These are phyloP conservation scores for Hyaloscypha bicolor DNA, from an alignment of 495 filamentous ascomycete genomes.

Conservation along the genomic window DNA sequence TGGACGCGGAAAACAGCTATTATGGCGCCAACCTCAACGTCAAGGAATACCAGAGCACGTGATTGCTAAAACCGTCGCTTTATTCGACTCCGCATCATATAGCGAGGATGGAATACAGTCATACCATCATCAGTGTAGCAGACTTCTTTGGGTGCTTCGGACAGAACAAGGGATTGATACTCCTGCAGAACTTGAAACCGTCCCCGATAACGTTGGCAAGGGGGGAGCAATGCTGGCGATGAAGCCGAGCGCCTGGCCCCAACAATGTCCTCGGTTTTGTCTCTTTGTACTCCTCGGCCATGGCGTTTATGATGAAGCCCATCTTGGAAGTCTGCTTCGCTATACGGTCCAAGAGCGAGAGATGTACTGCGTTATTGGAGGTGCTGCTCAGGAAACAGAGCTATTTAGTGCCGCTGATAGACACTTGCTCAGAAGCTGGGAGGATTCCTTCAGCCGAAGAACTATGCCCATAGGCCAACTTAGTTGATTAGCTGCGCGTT, in stretches of 20 bases:
- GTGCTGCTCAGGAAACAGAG: not conserved
- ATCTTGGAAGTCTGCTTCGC: conserved; percentile 5
- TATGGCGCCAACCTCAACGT: conserved; percentile 12
- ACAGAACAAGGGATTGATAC: not conserved
- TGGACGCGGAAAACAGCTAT: not conserved
- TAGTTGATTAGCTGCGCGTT: no score
- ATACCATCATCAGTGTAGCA: conserved; percentile 2
- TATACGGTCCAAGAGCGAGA: not conserved
- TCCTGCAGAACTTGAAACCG: not conserved
- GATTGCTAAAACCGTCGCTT: not conserved
- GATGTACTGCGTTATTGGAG: conserved; percentile 3
- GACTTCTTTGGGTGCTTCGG: conserved; percentile 4
- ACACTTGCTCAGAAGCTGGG: not conserved
- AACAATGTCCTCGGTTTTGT: conserved; percentile 17
- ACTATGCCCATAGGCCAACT: not conserved
- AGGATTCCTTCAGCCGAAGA: not conserved
- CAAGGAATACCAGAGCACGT: not conserved
- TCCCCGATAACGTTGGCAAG: conserved; percentile 6
- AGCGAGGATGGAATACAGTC: conserved; percentile 1
- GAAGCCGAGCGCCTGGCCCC: conserved; percentile 1
- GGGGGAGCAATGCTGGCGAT: conserved; percentile 7
- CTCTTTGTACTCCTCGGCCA: conserved; percentile 15
- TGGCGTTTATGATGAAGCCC: not conserved
- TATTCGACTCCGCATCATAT: conserved; percentile 3
- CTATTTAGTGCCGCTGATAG: not conserved